Evolutionary conservation across 2,329 filamentous ascomycete species (phyloP).

Genomic region (Ceratocystis papillata): DNA sequence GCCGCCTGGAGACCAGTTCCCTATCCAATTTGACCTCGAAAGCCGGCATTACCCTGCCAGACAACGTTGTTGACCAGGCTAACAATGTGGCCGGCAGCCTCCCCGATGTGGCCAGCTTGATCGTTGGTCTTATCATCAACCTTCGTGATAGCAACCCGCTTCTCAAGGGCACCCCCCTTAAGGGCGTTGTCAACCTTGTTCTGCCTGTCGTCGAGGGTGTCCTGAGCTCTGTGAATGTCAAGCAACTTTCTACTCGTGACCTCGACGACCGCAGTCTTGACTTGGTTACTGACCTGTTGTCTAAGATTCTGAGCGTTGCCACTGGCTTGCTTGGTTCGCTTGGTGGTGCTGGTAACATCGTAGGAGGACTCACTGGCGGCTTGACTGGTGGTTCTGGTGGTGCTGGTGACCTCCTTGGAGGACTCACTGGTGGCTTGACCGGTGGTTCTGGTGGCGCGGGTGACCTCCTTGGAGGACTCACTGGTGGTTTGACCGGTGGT

Average conservation of each 20-base stretch:
- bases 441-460: background rate
- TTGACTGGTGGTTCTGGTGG: background rate
- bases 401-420: background rate
- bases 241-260: background rate
- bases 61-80: slow-evolving; percentile 12
- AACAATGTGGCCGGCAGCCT: background rate
- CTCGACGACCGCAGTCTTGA: background rate
- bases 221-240: background rate
- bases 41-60: slow-evolving; percentile 13
- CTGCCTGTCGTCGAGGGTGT: slow-evolving; percentile 21
- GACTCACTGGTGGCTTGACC: background rate
- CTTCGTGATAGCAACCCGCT: slow-evolving; percentile 7
- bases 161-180: slow-evolving; percentile 10
- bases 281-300: slow-evolving; percentile 16
- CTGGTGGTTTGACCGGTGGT: background rate
- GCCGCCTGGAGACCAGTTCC: background rate
- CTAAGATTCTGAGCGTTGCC: background rate
- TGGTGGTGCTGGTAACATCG: background rate
- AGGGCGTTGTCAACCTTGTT: slow-evolving; percentile 15
- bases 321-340: background rate
- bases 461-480: background rate
- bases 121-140: slow-evolving; percentile 18
- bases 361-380: background rate
- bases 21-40: slow-evolving; percentile 5
- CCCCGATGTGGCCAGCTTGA: slow-evolving; percentile 14